Evolutionary conservation across 768 basidiomycete species (phyloP), one percentile per base, ranked within the genome.

Genomic region (Sutorius australiensis): DNA sequence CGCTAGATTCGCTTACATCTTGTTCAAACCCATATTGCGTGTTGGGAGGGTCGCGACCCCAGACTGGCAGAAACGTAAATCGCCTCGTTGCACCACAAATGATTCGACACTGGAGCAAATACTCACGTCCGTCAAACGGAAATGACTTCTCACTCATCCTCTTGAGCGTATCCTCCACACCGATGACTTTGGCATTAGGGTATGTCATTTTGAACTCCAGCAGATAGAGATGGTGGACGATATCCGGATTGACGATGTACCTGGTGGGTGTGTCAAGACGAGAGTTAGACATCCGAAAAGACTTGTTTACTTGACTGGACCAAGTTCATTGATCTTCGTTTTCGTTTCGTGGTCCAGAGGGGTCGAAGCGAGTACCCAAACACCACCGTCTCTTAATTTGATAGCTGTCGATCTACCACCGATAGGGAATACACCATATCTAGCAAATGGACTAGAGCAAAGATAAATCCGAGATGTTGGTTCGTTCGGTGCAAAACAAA

Each of bases 361-460:
- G 8, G 86, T 86, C 1, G 89, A 92, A 0, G 89, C 91, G n/a
- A 92, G 73, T 12, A 93, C 75, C 82, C 89, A 94, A 27, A 94
- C 83, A 12, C 80, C 83, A 34, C 86, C 83, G 46, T 79, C 77
- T 36, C 70, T 69, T 21, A 94, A 75, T 68, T 77, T 81, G 60
- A 95, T 75, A 0, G 91, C 93, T 0, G 92, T 95, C 7, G 89
- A 85, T 41, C 93, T 75, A 17, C 92, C 91, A 1, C 93, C 93
- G 28, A 93, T 72, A 4, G 90, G 89, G 14, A 91, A 60, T 27
- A 90, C 8, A 9, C 83, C 81, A 53, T 78, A 81, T 39, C 89
- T 79, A 12, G 79, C 64, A 63, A 90, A 91, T 1, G 87, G 85
- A 41, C 87, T 87, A 51, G 37, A 51, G 28, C 31, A 46, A 28